Conservation (phyloP, 257 asterid genomes). For the Gentiana macrophylla region DNA sequence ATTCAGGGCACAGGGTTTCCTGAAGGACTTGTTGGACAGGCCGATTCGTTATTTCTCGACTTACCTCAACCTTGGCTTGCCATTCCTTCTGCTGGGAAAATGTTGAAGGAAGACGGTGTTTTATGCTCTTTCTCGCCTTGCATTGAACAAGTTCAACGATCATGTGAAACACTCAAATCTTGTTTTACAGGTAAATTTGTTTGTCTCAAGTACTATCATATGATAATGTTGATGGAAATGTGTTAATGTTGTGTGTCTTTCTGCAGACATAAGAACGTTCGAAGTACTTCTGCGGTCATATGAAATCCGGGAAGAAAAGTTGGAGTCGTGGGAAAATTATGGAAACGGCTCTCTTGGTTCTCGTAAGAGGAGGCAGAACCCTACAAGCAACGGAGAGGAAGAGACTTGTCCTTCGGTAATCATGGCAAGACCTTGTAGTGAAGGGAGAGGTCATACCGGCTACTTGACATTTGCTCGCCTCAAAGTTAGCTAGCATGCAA, state of each 20-base stretch:
- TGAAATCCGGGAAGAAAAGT: constrained; percentile 63
- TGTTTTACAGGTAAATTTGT: constrained; percentile 50
- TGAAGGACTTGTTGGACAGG: constrained; percentile 53
- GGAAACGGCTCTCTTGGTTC: constrained; percentile 32
- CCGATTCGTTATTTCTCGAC: constrained; percentile 82
- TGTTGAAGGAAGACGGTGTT: constrained; percentile 86
- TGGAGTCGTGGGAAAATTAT: constrained; percentile 45
- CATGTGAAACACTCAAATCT: constrained; percentile 62
- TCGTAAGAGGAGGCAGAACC: constrained; percentile 65
- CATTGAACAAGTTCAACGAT: constrained; percentile 91
- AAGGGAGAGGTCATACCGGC: constrained; percentile 89
- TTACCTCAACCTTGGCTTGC: constrained; percentile 98
- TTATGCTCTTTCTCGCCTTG: constrained; percentile 96
- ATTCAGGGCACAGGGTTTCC: constrained; percentile 96
- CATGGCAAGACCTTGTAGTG: constrained; percentile 62
- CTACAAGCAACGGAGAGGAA: constrained; percentile 20
- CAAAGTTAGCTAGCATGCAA: constrained; percentile 26
- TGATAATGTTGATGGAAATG: neutral
- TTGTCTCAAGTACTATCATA: neutral
- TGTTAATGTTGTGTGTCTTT: constrained; percentile 11
- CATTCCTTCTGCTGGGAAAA: constrained; percentile 81
- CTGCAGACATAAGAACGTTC: constrained; percentile 72
- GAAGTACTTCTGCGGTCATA: constrained; percentile 76
- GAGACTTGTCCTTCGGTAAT: constrained; percentile 34
- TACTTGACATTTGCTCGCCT: constrained; percentile 91